These are phyloP conservation scores for Nemania sp. DNA, from an alignment of 2,329 filamentous ascomycete genomes.

Conservation along the genomic window DNA sequence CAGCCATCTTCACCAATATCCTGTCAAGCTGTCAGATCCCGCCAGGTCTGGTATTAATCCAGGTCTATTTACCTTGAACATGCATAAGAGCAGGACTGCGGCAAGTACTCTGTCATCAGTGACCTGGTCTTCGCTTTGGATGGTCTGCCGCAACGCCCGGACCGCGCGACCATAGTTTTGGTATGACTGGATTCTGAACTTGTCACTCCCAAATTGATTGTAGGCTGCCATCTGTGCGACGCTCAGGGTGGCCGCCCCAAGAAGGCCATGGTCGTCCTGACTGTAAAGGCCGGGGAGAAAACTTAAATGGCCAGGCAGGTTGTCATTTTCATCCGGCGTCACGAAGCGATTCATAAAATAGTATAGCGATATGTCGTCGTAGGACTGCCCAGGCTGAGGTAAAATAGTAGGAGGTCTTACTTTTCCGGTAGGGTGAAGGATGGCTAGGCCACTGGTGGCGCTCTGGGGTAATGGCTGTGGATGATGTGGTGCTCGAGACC, in stretches of 20 bases:
- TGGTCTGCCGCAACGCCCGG: slow-evolving; percentile 15
- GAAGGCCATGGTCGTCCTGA: slow-evolving; percentile 15
- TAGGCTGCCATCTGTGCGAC: slow-evolving; percentile 27
- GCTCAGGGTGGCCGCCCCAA: slow-evolving; percentile 23
- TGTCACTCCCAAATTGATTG: slow-evolving; percentile 24
- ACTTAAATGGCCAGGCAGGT: slow-evolving; percentile 21
- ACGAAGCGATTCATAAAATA: slow-evolving; percentile 26
- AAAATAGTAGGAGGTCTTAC: slow-evolving; percentile 1
- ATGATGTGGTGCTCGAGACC: slow-evolving; percentile 2
- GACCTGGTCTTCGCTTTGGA: slow-evolving; percentile 18
- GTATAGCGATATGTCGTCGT: slow-evolving; percentile 23
- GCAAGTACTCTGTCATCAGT: slow-evolving; percentile 23
- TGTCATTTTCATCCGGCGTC: slow-evolving; percentile 22
- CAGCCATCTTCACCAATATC: slow-evolving; percentile 24
- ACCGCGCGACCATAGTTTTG: slow-evolving; percentile 24
- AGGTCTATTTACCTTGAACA: slow-evolving; percentile 20
- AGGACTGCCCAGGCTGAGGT: slow-evolving; percentile 13
- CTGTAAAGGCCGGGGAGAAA: slow-evolving; percentile 25
- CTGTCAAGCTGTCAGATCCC: slow-evolving; percentile 17
- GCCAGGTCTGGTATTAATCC: background rate
- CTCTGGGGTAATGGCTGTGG: background rate
- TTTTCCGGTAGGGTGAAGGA: background rate
- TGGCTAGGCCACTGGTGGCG: background rate
- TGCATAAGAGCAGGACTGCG: slow-evolving; percentile 23
- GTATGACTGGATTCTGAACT: slow-evolving; percentile 23